A percentile compares a stretch with the other conserved stretches of the same genome.
Evolutionary conservation across 345 rosid species (phyloP).

Genomic region (Bruguiera parviflora): DNA sequence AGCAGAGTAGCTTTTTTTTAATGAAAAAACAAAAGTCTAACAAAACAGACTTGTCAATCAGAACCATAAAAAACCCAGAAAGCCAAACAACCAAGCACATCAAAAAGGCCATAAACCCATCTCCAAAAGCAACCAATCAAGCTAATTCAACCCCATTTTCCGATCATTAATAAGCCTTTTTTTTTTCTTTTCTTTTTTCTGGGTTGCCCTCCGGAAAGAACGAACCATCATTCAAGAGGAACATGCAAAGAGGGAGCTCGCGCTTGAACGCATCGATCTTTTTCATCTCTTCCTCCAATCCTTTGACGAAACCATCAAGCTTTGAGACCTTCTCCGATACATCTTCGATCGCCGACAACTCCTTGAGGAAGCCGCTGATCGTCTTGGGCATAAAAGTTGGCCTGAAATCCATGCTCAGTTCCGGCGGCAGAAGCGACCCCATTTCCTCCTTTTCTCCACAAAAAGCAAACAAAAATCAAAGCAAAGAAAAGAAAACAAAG

Average conservation of each 20-base stretch:
- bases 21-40: not conserved
- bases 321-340: slow-evolving; percentile 39
- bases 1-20: not conserved
- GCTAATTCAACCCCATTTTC: no score
- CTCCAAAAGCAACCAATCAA: no score
- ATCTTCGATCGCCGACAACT: slow-evolving; percentile 44
- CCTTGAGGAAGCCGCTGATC: slow-evolving; percentile 48
- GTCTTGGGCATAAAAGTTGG: slow-evolving; percentile 46
- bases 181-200: no score
- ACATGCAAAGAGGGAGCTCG: slow-evolving; percentile 82
- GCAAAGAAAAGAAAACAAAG: no score
- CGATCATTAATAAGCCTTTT: no score
- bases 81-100: no score
- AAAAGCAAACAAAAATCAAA: not conserved
- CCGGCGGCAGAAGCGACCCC: slow-evolving; percentile 54
- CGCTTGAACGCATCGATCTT: slow-evolving; percentile 79
- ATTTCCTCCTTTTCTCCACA: slow-evolving; percentile 17
- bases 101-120: no score
- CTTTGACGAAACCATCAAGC: slow-evolving; percentile 48
- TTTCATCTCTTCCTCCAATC: slow-evolving; percentile 67
- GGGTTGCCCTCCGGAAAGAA: slow-evolving; percentile 2
- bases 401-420: slow-evolving; percentile 68
- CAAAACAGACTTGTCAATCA: no score
- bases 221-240: slow-evolving; percentile 76
- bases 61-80: no score